These are phyloP conservation scores for Acanthamoeba sp. DNA, from an alignment of 208 protist species.

Conservation along the genomic window DNA sequence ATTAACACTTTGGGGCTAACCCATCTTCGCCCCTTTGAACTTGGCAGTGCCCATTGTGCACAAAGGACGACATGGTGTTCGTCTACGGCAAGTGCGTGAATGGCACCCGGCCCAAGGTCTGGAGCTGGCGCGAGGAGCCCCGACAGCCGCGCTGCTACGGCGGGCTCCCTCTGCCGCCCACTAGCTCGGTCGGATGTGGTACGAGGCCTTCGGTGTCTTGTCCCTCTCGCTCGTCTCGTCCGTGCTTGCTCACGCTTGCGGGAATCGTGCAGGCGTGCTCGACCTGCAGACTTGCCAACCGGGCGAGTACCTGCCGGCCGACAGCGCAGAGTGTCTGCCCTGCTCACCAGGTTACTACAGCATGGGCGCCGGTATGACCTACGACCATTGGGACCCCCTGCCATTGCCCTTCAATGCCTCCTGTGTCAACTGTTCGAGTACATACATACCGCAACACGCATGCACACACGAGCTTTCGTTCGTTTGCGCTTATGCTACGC, in stretches of 20 bases:
- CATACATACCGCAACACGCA: no score
- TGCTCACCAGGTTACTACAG: slow-evolving; percentile 55
- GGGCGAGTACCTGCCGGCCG: slow-evolving; percentile 20
- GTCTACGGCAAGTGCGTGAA: slow-evolving; percentile 69
- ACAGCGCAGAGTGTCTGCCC: slow-evolving; percentile 32
- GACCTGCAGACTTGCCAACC: slow-evolving; percentile 48
- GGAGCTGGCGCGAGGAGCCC: slow-evolving; percentile 56
- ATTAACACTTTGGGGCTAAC: no score
- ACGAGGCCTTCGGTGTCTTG: background rate
- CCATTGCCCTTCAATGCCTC: background rate
- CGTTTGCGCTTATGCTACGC: no score
- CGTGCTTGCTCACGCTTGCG: background rate
- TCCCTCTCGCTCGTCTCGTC: background rate
- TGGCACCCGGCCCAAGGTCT: slow-evolving; percentile 47
- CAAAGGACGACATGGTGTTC: slow-evolving; percentile 56
- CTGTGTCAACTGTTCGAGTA: background rate
- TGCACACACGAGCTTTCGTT: no score
- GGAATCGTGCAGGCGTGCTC: background rate
- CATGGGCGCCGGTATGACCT: slow-evolving; percentile 16
- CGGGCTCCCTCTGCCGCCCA: slow-evolving; percentile 26
- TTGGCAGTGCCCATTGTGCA: slow-evolving; percentile 58
- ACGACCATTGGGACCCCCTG: background rate
- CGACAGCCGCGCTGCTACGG: slow-evolving; percentile 53
- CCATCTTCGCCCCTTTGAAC: no score
- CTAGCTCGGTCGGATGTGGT: background rate